These are phyloP conservation scores for Thermoascus crustaceus DNA, from an alignment of 2,329 filamentous ascomycete species.

Conservation along the genomic window DNA sequence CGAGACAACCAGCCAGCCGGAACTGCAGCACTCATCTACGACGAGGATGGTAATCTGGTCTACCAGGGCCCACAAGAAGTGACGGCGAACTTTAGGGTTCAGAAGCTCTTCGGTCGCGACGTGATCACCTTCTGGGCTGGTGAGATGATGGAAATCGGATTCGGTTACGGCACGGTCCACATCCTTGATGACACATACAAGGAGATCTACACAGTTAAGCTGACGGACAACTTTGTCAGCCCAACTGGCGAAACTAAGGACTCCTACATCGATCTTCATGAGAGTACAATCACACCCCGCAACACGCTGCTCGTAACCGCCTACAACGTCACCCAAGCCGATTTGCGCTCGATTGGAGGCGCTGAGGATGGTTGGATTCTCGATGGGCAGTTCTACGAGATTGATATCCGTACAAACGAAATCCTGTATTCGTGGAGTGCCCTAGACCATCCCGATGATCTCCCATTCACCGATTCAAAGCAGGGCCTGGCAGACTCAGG, in stretches of 20 bases:
- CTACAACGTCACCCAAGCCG: slow-evolving; percentile 26
- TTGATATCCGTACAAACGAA: slow-evolving; percentile 27
- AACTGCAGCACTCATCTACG: slow-evolving; percentile 28
- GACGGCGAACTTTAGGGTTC: slow-evolving; percentile 27
- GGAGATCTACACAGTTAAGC: slow-evolving; percentile 24
- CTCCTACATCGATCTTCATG: slow-evolving; percentile 29
- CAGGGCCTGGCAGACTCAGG: slow-evolving; percentile 15
- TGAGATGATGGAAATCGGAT: slow-evolving; percentile 18
- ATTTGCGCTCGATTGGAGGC: slow-evolving; percentile 24
- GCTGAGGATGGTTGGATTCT: slow-evolving; percentile 23
- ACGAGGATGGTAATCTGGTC: slow-evolving; percentile 26
- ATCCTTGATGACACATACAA: slow-evolving; percentile 27
- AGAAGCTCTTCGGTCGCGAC: slow-evolving; percentile 23
- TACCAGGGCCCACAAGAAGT: slow-evolving; percentile 27
- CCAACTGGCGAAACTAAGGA: slow-evolving; percentile 9
- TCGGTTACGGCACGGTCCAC: slow-evolving; percentile 22
- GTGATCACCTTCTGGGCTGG: slow-evolving; percentile 33
- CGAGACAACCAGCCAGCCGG: slow-evolving; percentile 19
- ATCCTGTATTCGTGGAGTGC: slow-evolving; percentile 28
- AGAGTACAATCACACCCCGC: slow-evolving; percentile 23
- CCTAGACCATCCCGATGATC: slow-evolving; percentile 19
- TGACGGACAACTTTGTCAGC: slow-evolving; percentile 18
- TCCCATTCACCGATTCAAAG: slow-evolving; percentile 18
- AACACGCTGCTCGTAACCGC: slow-evolving; percentile 29
- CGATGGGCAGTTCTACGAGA: slow-evolving; percentile 27